phyloP scores from a whole-genome alignment of 495 filamentous ascomycete genomes.

The Aspergillus cavernicola region DNA sequence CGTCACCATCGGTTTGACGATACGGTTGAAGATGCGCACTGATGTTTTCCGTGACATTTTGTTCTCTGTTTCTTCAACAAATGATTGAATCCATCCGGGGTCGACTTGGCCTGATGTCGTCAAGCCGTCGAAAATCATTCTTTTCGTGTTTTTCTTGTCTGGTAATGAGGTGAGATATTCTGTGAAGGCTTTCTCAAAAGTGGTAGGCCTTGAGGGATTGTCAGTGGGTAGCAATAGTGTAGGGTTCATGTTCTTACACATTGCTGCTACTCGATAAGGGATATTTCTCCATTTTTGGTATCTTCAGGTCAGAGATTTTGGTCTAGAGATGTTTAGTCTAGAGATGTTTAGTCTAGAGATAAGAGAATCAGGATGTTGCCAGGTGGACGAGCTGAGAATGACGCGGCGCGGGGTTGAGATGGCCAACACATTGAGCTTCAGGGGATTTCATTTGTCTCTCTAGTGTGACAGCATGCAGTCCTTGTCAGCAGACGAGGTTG shows the following conservation, averaged over 20 bases:
- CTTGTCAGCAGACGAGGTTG: no score
- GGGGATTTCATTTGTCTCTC: not conserved
- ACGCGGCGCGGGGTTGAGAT: not conserved
- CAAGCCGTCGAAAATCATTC: not conserved
- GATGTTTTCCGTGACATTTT: not conserved
- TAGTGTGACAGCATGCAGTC: no score
- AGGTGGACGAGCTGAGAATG: not conserved
- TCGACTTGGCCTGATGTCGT: not conserved
- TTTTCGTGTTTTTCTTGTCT: not conserved
- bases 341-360: no score
- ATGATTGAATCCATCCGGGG: not conserved
- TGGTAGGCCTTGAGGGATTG: not conserved
- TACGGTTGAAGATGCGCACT: not conserved
- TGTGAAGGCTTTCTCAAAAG: not conserved
- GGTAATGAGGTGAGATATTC: not conserved
- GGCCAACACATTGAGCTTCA: not conserved
- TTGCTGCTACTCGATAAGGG: not conserved
- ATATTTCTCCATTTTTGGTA: not conserved
- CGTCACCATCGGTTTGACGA: not conserved
- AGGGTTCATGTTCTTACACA: not conserved
- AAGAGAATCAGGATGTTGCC: no score
- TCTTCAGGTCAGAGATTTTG: no score
- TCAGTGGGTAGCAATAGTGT: not conserved
- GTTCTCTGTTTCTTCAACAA: not conserved
- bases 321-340: no score